Percentiles rank a stretch among this genome's conserved stretches.
phyloP scores from a whole-genome alignment of 192 early-diverging fungal genomes.

The Kickxella alabastrina region DNA sequence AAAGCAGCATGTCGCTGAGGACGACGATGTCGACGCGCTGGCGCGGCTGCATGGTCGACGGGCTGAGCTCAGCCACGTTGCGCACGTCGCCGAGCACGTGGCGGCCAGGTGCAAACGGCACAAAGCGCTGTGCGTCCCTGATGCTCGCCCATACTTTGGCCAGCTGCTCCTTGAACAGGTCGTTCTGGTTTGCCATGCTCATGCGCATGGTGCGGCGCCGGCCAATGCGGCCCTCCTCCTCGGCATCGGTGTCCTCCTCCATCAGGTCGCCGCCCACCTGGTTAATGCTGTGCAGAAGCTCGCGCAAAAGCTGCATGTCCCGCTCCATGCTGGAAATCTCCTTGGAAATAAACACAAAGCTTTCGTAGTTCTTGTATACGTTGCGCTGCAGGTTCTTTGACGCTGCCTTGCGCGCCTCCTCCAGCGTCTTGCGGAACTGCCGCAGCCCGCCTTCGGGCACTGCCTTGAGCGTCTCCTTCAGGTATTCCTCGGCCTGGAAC shows the following conservation, averaged over 20 bases:
- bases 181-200: conserved; percentile 53
- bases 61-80: conserved; percentile 76
- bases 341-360: conserved; percentile 74
- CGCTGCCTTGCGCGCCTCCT: conserved; percentile 57
- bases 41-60: conserved; percentile 64
- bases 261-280: conserved; percentile 56
- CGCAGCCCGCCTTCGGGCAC: conserved; percentile 31
- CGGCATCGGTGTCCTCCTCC: conserved; percentile 41
- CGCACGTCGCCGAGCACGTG: conserved; percentile 71
- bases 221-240: conserved; percentile 8
- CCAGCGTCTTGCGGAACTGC: conserved; percentile 53
- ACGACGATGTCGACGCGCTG: conserved; percentile 79
- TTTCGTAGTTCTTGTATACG: conserved; percentile 70
- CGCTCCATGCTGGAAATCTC: conserved; percentile 72
- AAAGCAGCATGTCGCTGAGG: conserved; percentile 78
- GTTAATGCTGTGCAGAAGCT: conserved; percentile 58
- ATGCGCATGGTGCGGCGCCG: conserved; percentile 50
- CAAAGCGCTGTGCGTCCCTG: conserved; percentile 55
- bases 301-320: conserved; percentile 63
- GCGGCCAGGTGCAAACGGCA: conserved; percentile 66
- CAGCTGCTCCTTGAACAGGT: conserved; percentile 53
- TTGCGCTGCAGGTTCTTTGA: conserved; percentile 62
- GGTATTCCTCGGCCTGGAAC: conserved; percentile 40
- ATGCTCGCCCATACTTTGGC: conserved; percentile 44
- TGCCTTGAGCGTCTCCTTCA: conserved; percentile 29